These are phyloP conservation scores for Aspergillus sclerotiicarbonarius DNA, from an alignment of 495 filamentous ascomycete genomes.

Conservation along the genomic window DNA sequence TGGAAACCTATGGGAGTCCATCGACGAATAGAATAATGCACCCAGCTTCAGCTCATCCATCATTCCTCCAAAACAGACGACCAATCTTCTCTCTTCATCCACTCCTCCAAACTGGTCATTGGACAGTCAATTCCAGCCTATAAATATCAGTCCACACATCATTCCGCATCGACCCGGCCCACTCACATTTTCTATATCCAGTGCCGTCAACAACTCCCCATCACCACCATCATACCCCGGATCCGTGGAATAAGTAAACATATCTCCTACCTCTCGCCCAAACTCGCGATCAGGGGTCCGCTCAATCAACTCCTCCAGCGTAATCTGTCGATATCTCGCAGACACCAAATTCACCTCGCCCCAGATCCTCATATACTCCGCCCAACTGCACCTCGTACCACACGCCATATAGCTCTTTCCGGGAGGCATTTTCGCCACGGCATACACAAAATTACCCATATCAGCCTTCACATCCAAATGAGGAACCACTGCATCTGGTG, in stretches of 20 bases:
- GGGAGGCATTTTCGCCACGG: slow-evolving; percentile 40
- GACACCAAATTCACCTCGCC: slow-evolving; percentile 21
- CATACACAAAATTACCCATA: slow-evolving; percentile 42
- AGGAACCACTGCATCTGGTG: slow-evolving; percentile 26
- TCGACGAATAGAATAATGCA: background rate
- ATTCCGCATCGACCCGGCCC: no score
- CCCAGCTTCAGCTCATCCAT: no score
- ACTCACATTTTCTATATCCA: slow-evolving; percentile 39
- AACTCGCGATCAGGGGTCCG: slow-evolving; percentile 27
- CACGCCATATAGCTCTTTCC: slow-evolving; percentile 42
- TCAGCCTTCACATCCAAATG: slow-evolving; percentile 40
- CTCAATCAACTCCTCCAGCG: slow-evolving; percentile 33
- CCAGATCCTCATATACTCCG: slow-evolving; percentile 34
- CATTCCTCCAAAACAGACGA: slow-evolving; percentile 8
- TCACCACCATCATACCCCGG: slow-evolving; percentile 42
- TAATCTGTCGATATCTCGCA: slow-evolving; percentile 32
- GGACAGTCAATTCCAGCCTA: slow-evolving; percentile 22
- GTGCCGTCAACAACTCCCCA: slow-evolving; percentile 29
- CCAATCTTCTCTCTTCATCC: slow-evolving; percentile 21
- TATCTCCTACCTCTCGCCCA: slow-evolving; percentile 35
- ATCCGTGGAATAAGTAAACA: slow-evolving; percentile 37
- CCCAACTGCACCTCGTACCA: slow-evolving; percentile 33
- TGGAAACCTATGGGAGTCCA: no score
- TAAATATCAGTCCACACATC: background rate
- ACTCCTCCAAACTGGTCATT: slow-evolving; percentile 22